These are phyloP conservation scores for Eleusine indica DNA, from an alignment of 176 grass and related monocot genomes.

Conservation along the genomic window DNA sequence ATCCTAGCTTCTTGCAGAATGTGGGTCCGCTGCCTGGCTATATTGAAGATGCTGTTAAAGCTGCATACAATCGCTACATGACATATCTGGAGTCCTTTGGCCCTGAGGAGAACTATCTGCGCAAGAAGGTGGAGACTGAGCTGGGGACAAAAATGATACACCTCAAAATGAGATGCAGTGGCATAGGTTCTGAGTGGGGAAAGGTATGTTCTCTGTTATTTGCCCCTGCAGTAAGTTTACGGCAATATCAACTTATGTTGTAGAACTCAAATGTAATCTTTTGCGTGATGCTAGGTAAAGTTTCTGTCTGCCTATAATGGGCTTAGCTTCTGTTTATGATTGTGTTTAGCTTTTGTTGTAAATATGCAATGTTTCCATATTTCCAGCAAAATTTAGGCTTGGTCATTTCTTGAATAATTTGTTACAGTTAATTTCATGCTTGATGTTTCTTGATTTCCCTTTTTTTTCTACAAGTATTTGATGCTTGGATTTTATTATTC, in stretches of 20 bases:
- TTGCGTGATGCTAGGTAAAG: neutral
- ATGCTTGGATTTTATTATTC: neutral
- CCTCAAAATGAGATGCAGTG: slow-evolving; percentile 94
- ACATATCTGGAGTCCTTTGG: slow-evolving; percentile 86
- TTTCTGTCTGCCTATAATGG: slow-evolving; percentile 10
- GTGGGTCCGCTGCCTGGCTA: slow-evolving; percentile 76
- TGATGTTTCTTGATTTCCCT: neutral
- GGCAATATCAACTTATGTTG: neutral
- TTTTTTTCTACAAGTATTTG: neutral
- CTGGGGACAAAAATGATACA: slow-evolving; percentile 98
- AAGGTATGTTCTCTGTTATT: slow-evolving; percentile 50
- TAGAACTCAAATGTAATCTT: neutral
- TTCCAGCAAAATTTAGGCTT: neutral
- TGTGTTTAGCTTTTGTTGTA: neutral
- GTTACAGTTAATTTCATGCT: neutral
- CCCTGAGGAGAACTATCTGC: slow-evolving; percentile 70
- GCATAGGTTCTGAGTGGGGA: slow-evolving; percentile 91
- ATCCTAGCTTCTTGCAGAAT: slow-evolving; percentile 54
- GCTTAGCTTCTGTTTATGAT: neutral
- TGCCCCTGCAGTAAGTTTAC: neutral
- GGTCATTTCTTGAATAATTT: neutral
- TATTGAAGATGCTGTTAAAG: slow-evolving; percentile 87
- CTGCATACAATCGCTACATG: slow-evolving; percentile 77
- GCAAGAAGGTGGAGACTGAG: slow-evolving; percentile 92
- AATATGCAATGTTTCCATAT: slow-evolving; percentile 3